Evolutionary conservation across 306 rosid species (phyloP), one percentile per base, ranked within the genome.

Genomic region (Glycine latifolia): DNA sequence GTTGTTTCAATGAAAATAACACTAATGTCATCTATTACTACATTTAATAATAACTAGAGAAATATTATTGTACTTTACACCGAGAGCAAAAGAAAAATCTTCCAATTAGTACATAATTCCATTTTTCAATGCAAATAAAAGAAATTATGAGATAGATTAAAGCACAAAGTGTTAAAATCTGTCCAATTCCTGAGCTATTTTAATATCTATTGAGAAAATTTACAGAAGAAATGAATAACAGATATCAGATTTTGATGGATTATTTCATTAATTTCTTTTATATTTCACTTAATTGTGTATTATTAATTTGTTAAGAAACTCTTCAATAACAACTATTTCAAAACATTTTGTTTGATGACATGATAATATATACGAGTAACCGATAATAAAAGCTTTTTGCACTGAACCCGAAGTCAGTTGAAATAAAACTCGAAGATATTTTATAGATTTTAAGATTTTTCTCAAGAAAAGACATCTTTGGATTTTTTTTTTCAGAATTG

Each of bases 1-100:
- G 12, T 14, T 81, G 67, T 41, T 52, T 73, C 65, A 17, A 3
- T 48, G 56, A 81, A 66, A 81, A 43, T 67, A 43, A 81, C 79
- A 62, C 2, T 17, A 12, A 8, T 11, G 53, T 48, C 61, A 56
- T 68, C 60, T 56, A 37, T 44, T 37, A 7, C 14, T 7, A 11
- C 9, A 37, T 3, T 6, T 5, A 3, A 20, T 10, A 47, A 63
- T 12, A 48, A 33, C 41, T 77, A 48, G 1, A 15, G 3, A 8
- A 10, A 11, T 12, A 11, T 54, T 62, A 2, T 62, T 62, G 17
- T 33, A 6, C 69, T 62, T 33, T 62, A 33, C 46, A 62, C 2
- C 35, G 35, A 37, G 13, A 53, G 49, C 53, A 8, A 43, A 41
- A 4, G 52, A 67, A 43, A 67, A 67, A 7, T 41, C 4, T 67